phyloP scores from a whole-genome alignment of 441 rosid species.

The Erodium moschatum region DNA sequence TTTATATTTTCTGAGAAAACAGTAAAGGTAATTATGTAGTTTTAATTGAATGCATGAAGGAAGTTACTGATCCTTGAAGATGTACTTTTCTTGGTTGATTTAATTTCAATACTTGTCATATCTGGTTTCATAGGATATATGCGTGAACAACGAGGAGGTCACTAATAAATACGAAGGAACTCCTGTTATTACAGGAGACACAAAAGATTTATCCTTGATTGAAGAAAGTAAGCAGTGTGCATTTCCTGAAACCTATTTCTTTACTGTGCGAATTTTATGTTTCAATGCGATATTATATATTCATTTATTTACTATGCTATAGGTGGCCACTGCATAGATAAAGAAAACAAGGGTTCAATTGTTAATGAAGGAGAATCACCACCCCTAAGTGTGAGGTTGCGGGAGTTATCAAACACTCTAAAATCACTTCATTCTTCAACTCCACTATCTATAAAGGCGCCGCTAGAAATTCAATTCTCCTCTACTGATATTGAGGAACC shows the following conservation, averaged over 20 bases:
- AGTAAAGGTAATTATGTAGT: no score
- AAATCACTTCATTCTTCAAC: slow-evolving; percentile 39
- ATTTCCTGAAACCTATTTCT: slow-evolving; percentile 7
- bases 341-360: slow-evolving; percentile 36
- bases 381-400: slow-evolving; percentile 39
- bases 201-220: slow-evolving; percentile 18
- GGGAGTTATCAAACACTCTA: slow-evolving; percentile 45
- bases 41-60: no score
- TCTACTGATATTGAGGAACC: slow-evolving; percentile 29
- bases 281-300: background rate
- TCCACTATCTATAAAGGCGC: slow-evolving; percentile 23
- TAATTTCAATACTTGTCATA: background rate
- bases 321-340: slow-evolving; percentile 32
- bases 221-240: slow-evolving; percentile 29
- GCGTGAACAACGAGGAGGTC: slow-evolving; percentile 14
- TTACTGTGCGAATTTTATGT: background rate
- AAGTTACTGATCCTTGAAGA: no score
- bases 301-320: background rate
- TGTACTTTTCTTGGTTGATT: slow-evolving; percentile 9
- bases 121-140: slow-evolving; percentile 20
- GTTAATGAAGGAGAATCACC: slow-evolving; percentile 38
- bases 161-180: slow-evolving; percentile 20
- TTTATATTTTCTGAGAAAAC: no score
- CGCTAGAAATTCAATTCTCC: slow-evolving; percentile 23
- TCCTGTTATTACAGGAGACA: slow-evolving; percentile 6